Percentiles rank a stretch among this genome's conserved stretches.
phyloP scores from a whole-genome alignment of 352 stramenopile genomes.

The Pythium aquatile region DNA sequence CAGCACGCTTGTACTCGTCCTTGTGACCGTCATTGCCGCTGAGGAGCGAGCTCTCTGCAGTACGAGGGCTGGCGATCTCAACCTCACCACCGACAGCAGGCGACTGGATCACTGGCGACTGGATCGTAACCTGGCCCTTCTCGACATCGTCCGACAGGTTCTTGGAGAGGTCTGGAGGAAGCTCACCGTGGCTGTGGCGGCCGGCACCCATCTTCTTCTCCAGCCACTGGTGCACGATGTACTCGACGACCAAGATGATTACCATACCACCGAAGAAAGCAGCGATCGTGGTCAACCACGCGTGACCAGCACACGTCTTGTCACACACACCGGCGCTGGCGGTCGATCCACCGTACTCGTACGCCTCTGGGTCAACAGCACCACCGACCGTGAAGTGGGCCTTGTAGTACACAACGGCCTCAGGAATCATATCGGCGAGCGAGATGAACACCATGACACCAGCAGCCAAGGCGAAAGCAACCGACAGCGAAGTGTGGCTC shows the following conservation, averaged over 20 bases:
- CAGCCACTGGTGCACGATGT: constrained; percentile 53
- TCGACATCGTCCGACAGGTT: too few relatives aligned
- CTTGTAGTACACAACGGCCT: constrained; percentile 57
- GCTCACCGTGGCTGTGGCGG: constrained; percentile 33
- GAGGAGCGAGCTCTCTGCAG: constrained; percentile 10
- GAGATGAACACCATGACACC: constrained; percentile 80
- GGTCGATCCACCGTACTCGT: constrained; percentile 50
- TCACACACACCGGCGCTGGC: constrained; percentile 45
- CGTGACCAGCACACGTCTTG: constrained; percentile 54
- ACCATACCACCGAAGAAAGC: constrained; percentile 59
- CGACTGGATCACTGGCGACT: constrained; percentile 27
- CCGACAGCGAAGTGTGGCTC: constrained; percentile 48
- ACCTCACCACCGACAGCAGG: neutral
- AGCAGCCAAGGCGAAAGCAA: constrained; percentile 72
- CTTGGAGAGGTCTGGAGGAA: constrained; percentile 29
- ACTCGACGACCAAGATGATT: constrained; percentile 69
- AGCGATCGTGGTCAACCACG: constrained; percentile 56
- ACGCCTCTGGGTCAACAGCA: constrained; percentile 55
- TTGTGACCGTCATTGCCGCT: constrained; percentile 31
- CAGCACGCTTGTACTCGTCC: constrained; percentile 72
- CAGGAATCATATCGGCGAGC: constrained; percentile 62
- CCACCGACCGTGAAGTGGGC: constrained; percentile 53
- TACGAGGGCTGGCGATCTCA: constrained; percentile 8
- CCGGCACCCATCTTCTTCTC: constrained; percentile 20
- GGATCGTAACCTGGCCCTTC: constrained; percentile 11